These are phyloP conservation scores for Wallacemonas sp. DNA, from an alignment of 208 protist species.

Conservation along the genomic window DNA sequence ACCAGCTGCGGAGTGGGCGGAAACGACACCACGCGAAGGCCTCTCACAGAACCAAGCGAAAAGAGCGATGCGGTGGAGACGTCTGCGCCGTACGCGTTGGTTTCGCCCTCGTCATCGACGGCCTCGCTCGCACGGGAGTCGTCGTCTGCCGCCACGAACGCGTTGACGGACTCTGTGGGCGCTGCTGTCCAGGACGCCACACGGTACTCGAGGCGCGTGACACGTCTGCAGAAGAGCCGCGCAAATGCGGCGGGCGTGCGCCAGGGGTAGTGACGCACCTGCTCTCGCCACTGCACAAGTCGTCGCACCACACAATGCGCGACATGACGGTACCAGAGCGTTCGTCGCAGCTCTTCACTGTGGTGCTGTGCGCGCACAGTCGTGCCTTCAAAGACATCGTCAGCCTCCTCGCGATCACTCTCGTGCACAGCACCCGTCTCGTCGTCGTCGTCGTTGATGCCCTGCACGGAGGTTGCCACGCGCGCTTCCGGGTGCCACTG, in stretches of 20 bases:
- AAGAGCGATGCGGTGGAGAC: slow-evolving; percentile 18
- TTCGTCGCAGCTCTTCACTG: no score
- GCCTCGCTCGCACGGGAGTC: no score
- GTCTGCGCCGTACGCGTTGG: neutral
- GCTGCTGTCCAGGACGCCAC: neutral
- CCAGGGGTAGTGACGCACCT: slow-evolving; percentile 24
- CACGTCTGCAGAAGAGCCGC: slow-evolving; percentile 29
- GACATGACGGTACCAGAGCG: no score
- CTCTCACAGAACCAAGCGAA: slow-evolving; percentile 7
- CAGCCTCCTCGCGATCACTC: neutral
- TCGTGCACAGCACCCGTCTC: neutral
- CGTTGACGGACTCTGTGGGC: no score
- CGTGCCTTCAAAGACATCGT: no score
- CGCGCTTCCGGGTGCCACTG: neutral
- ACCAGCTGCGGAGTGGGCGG: slow-evolving; percentile 15
- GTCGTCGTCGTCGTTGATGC: neutral
- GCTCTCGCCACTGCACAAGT: neutral
- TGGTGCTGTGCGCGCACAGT: no score
- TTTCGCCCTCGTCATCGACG: no score
- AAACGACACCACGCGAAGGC: slow-evolving; percentile 34
- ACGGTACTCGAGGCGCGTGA: slow-evolving; percentile 26
- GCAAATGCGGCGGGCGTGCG: slow-evolving; percentile 21
- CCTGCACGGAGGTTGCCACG: neutral
- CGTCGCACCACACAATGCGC: no score
- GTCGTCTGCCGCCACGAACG: no score